Evolutionary conservation across 352 stramenopile species (phyloP), one percentile per base, ranked within the genome.

Genomic region (Peronospora destructor): DNA sequence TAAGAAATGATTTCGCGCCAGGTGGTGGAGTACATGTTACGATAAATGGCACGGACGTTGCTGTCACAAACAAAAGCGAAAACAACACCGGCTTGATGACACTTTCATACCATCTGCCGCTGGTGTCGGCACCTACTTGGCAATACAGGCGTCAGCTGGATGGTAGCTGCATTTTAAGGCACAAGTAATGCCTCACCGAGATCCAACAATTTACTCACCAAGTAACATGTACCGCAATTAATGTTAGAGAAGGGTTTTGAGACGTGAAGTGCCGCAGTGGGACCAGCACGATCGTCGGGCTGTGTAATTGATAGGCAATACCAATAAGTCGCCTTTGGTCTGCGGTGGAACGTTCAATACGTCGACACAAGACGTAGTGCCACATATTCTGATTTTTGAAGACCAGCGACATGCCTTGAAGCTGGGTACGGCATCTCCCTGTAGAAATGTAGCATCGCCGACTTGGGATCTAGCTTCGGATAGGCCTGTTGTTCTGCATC

Each of bases 391-490:
- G 54, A 56, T 41, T 51, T 26, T 32, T 7, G 17, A 32, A 49
- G 42, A 33, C 44, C 48, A 62, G 54, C 54, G 54, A 62, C 54
- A 62, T 29, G 21, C 30, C 30, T 52, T 43, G 28, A 54, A 40
- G 47, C 19, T 43, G 36, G 26, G 35, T 4, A 9, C 16, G 4
- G 26, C 26, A 10, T 30, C 26, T 30, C 8, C 19, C 19, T 30
- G 19, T 21, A 21, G 3, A 21, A 21, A 3, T 21, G 19, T 21
- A 21, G 19, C 19, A 21, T 21, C 19, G n/a, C n/a, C n/a, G n/a
- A n/a, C n/a, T n/a, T n/a, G 19, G 19, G 19, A 21, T 21, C 21
- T 33, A n/a, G n/a, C 26, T 12, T 25, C 46, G 35, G 23, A 21
- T 21, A 21, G 19, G 23, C 46, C 46, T 45, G 26, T 53, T 16